Percentiles rank a stretch among this genome's conserved stretches.
Evolutionary conservation across 805 yeast species (phyloP).

Genomic region (Lipomyces yamanashiensis): DNA sequence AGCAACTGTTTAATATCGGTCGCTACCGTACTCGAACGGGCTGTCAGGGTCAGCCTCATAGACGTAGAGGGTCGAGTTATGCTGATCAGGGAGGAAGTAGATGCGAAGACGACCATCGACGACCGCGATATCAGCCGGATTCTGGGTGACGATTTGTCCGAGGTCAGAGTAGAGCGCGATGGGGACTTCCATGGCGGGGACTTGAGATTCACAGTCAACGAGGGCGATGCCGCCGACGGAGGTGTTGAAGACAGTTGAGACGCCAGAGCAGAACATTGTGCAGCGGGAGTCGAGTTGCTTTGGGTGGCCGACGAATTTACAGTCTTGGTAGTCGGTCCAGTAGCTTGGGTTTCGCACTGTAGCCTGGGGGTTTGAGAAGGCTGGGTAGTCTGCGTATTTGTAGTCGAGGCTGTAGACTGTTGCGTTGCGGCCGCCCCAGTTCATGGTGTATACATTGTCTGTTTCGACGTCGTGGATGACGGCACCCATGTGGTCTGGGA

Average conservation of each 20-base stretch:
- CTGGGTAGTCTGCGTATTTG: slow-evolving; percentile 8
- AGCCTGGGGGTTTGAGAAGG: background rate
- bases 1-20: background rate
- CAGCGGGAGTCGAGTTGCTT: background rate
- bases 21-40: slow-evolving; percentile 19
- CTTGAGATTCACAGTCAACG: slow-evolving; percentile 16
- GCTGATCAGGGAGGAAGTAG: slow-evolving; percentile 26
- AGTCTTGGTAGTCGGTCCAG: slow-evolving; percentile 26
- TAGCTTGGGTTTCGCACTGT: slow-evolving; percentile 12
- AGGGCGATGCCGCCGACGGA: slow-evolving; percentile 19
- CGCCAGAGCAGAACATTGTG: slow-evolving; percentile 23
- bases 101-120: slow-evolving; percentile 25
- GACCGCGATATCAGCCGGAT: slow-evolving; percentile 17
- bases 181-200: slow-evolving; percentile 22
- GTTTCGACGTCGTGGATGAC: slow-evolving; percentile 15
- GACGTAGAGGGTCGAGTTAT: slow-evolving; percentile 21
- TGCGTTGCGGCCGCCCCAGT: slow-evolving; percentile 28
- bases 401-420: background rate
- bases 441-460: slow-evolving; percentile 8
- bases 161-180: slow-evolving; percentile 13
- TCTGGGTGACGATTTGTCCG: slow-evolving; percentile 11
- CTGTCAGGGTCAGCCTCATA: slow-evolving; percentile 25
- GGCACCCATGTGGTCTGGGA: slow-evolving; percentile 22
- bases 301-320: slow-evolving; percentile 22
- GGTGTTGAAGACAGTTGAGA: slow-evolving; percentile 1